These are phyloP conservation scores for Cryptomeria japonica DNA, from an alignment of 75 land plant species.

Conservation along the genomic window DNA sequence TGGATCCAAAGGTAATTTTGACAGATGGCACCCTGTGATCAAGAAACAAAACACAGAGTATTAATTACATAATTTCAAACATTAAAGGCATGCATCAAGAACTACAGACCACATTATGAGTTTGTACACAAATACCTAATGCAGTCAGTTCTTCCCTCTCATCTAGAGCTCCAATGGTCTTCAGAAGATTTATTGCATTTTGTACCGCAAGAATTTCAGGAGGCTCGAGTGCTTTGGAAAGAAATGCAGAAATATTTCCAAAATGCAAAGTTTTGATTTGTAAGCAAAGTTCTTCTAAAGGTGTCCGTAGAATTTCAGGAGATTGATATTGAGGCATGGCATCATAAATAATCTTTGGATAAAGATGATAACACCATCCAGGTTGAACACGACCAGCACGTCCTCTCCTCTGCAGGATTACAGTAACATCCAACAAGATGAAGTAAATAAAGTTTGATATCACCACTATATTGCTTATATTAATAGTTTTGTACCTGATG, in stretches of 20 bases:
- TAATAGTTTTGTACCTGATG: slow-evolving; percentile 69
- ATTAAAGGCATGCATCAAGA: neutral
- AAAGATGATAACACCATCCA: slow-evolving; percentile 91
- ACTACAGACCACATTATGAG: neutral
- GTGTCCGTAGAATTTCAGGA: slow-evolving; percentile 98
- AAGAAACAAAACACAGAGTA: neutral
- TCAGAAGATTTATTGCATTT: slow-evolving; percentile 91
- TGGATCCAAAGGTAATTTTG: slow-evolving; percentile 93
- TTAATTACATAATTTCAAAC: neutral
- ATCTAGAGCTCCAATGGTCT: slow-evolving; percentile 90
- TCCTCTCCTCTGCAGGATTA: slow-evolving; percentile 78
- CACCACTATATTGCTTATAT: neutral
- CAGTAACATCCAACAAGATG: neutral
- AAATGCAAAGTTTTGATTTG: slow-evolving; percentile 92
- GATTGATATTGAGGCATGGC: slow-evolving; percentile 84
- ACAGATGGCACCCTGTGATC: slow-evolving; percentile 85
- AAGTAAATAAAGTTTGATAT: neutral
- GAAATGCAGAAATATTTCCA: slow-evolving; percentile 70
- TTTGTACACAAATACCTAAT: slow-evolving; percentile 54
- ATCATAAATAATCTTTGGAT: slow-evolving; percentile 86
- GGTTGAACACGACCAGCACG: slow-evolving; percentile 98
- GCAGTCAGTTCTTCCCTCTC: slow-evolving; percentile 86
- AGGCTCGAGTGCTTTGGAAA: slow-evolving; percentile 93
- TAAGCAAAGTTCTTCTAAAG: slow-evolving; percentile 91
- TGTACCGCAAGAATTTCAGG: slow-evolving; percentile 87